Conservation (phyloP, 768 basidiomycete species). For the Lentinula aciculospora region DNA sequence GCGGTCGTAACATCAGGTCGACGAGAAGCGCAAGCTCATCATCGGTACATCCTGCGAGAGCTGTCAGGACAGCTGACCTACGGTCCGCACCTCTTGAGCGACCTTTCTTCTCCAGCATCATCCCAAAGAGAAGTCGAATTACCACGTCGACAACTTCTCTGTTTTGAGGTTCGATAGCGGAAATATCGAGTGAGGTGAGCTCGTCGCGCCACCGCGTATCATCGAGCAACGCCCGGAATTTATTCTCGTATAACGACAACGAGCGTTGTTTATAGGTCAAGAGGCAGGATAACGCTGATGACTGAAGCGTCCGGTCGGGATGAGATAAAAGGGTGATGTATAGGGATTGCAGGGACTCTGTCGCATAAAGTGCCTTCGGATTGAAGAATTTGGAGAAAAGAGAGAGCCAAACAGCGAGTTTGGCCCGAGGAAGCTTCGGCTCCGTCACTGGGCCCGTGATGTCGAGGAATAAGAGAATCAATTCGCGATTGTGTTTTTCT, state of each 20-base stretch:
- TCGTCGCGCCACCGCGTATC: slow-evolving; percentile 89
- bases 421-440: slow-evolving; percentile 47
- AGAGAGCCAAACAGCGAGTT: slow-evolving; percentile 71
- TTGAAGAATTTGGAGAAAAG: slow-evolving; percentile 89
- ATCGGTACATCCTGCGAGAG: slow-evolving; percentile 64
- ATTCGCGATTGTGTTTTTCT: slow-evolving; percentile 83
- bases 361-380: slow-evolving; percentile 80
- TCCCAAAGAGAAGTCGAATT: slow-evolving; percentile 77
- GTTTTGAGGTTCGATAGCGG: slow-evolving; percentile 44
- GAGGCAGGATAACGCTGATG: slow-evolving; percentile 69
- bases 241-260: slow-evolving; percentile 53
- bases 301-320: slow-evolving; percentile 77
- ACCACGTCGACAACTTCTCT: slow-evolving; percentile 69
- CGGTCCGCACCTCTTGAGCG: slow-evolving; percentile 62
- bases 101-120: slow-evolving; percentile 79
- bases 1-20: slow-evolving; percentile 81
- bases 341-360: slow-evolving; percentile 55
- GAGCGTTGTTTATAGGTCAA: slow-evolving; percentile 73
- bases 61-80: slow-evolving; percentile 67
- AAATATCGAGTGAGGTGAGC: slow-evolving; percentile 65
- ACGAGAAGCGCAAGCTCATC: slow-evolving; percentile 74
- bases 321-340: slow-evolving; percentile 79
- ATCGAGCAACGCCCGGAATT: slow-evolving; percentile 68
- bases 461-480: slow-evolving; percentile 78
- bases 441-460: slow-evolving; percentile 33